phyloP scores from a whole-genome alignment of 2,329 filamentous ascomycete genomes.

The Dothidotthia symphoricarpi region DNA sequence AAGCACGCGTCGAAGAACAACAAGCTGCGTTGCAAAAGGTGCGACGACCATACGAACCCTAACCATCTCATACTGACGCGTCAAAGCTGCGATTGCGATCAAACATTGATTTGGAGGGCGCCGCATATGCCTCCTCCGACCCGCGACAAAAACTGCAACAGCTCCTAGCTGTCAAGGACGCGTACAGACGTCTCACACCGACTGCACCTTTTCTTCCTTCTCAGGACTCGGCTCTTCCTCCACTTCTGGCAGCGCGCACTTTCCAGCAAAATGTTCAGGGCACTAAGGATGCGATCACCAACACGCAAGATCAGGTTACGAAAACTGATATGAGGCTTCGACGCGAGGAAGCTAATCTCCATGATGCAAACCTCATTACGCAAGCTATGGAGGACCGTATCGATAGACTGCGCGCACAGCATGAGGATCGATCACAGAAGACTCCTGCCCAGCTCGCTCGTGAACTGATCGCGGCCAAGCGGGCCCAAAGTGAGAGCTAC shows the following conservation, averaged over 20 bases:
- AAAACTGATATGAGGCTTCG: conserved; percentile 43
- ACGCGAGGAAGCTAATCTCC: conserved; percentile 48
- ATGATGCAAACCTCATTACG: conserved; percentile 50
- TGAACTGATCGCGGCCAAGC: conserved; percentile 62
- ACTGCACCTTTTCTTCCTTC: conserved; percentile 65
- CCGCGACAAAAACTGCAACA: conserved; percentile 44
- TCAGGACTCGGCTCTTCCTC: conserved; percentile 66
- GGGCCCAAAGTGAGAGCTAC: conserved; percentile 59
- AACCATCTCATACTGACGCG: conserved; percentile 15
- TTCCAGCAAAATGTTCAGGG: conserved; percentile 64
- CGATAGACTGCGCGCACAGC: conserved; percentile 56
- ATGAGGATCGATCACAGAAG: conserved; percentile 58
- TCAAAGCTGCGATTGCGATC: conserved; percentile 47
- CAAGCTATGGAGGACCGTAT: conserved; percentile 58
- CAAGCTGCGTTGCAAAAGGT: conserved; percentile 50
- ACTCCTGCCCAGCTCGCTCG: conserved; percentile 61
- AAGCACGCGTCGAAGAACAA: conserved; percentile 52
- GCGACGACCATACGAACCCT: conserved; percentile 5
- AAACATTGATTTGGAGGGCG: conserved; percentile 17
- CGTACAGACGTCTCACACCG: conserved; percentile 63
- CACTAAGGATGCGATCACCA: conserved; percentile 59
- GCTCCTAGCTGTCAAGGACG: conserved; percentile 57
- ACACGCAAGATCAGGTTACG: conserved; percentile 44
- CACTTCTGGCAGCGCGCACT: conserved; percentile 68
- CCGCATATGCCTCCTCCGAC: conserved; percentile 37